Evolutionary conservation across 208 protist genomes (phyloP).

Genomic region (Eutreptiella sp.): DNA sequence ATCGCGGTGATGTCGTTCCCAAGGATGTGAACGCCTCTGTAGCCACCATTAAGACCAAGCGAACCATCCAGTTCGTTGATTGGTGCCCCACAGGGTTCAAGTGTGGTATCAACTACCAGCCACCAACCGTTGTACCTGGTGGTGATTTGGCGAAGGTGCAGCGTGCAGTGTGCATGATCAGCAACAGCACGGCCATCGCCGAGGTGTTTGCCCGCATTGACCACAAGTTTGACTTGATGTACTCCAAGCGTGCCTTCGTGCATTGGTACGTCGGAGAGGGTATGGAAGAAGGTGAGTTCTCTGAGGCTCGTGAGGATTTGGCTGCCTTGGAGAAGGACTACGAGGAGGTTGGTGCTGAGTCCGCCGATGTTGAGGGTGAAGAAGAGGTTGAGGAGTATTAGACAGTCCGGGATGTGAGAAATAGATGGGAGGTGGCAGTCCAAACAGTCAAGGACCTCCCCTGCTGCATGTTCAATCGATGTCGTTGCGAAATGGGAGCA

Average conservation of each 20-base stretch:
- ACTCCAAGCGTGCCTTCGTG: slow-evolving; percentile 85
- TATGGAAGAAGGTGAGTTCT: slow-evolving; percentile 91
- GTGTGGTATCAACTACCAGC: slow-evolving; percentile 96
- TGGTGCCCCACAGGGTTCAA: slow-evolving; percentile 96
- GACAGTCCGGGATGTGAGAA: no score
- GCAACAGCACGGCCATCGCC: slow-evolving; percentile 82
- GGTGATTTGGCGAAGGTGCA: slow-evolving; percentile 84
- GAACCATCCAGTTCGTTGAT: slow-evolving; percentile 91
- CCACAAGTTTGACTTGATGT: slow-evolving; percentile 91
- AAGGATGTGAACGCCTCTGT: slow-evolving; percentile 92
- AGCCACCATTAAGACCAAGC: slow-evolving; percentile 86
- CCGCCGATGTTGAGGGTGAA: slow-evolving; percentile 48
- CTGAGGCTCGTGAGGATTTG: slow-evolving; percentile 85
- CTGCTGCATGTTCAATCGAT: no score
- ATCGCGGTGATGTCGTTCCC: slow-evolving; percentile 93
- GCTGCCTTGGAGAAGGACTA: slow-evolving; percentile 87
- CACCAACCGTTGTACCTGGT: slow-evolving; percentile 79
- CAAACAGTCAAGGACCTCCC: no score
- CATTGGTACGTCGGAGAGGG: slow-evolving; percentile 92
- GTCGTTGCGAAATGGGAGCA: no score
- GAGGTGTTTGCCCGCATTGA: slow-evolving; percentile 82
- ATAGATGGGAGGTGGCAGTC: no score
- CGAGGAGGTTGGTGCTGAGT: slow-evolving; percentile 76
- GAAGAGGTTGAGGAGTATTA: slow-evolving; percentile 52
- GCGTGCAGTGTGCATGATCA: slow-evolving; percentile 87